Evolutionary conservation across 371 early-diverging fungal species (phyloP), one percentile per base, ranked within the genome.

Genomic region (Saksenaea oblongispora): DNA sequence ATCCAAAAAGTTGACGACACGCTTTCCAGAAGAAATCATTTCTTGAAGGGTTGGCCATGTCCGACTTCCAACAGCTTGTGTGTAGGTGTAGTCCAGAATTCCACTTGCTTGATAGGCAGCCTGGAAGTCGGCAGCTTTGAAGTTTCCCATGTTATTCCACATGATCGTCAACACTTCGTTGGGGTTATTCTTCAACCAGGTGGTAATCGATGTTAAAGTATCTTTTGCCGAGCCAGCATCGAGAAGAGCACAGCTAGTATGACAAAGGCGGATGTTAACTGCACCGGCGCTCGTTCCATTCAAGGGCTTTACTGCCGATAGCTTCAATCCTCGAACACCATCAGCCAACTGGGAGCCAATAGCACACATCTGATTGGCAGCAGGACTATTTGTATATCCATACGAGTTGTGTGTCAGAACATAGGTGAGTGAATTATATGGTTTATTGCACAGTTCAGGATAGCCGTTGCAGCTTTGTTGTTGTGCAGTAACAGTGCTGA

Each of bases 351-450:
- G 93, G 1, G 76, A 72, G 9, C 63, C 64, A 27, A 91, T 80
- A 34, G 80, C 65, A 61, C 82, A 82, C 63, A 81, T 64, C 74
- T 93, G 93, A 65, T 89, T 93, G 28, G 87, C 80, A 3, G 90
- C 91, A n/a, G 80, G 64, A 37, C 80, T 86, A 10, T 69, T 71
- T 11, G 70, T 63, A 58, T 62, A 76, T 26, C 89, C 87, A 67
- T 84, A 93, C 0, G 93, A 80, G 66, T 93, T 93, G 75, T 93
- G 93, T 7, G 92, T 90, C n/a, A 87, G 70, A 1, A 86, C 66
- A 54, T 80, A 88, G 1, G 88, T 78, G 14, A 93, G 69, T 44
- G 79, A 55, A 63, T 82, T 68, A 63, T 87, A 91, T 3, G 72
- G 64, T 65, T 78, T 82, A 57, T 75, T 64, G 63, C 93, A 93